Percentiles rank a stretch among this genome's conserved stretches.
These are phyloP conservation scores for Lichenothelia convexa DNA, from an alignment of 495 filamentous ascomycete species.

Conservation along the genomic window DNA sequence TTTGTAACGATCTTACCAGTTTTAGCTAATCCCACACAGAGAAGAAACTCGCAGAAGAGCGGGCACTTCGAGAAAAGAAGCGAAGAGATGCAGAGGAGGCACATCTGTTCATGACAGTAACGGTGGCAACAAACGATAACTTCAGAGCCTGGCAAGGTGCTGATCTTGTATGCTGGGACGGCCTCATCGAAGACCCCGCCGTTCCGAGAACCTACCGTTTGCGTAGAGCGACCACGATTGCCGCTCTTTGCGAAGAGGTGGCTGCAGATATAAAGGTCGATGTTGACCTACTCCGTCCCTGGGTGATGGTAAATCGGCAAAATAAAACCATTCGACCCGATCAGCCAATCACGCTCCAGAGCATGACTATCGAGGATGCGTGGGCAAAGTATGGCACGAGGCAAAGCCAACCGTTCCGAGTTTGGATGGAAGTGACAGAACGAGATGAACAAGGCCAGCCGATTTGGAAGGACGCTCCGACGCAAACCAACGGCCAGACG, in stretches of 20 bases:
- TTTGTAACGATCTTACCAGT: background rate
- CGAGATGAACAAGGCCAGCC: conserved; percentile 46
- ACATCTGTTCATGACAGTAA: conserved; percentile 72
- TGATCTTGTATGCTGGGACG: conserved; percentile 61
- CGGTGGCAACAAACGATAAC: conserved; percentile 57
- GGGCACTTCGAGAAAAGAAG: conserved; percentile 47
- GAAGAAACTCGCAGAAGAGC: conserved; percentile 59
- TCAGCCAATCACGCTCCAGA: conserved; percentile 53
- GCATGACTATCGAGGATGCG: conserved; percentile 72
- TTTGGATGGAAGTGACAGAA: conserved; percentile 66
- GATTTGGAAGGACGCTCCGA: conserved; percentile 42
- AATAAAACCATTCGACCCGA: conserved; percentile 93
- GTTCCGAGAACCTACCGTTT: conserved; percentile 44
- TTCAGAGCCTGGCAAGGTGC: conserved; percentile 70
- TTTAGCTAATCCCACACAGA: conserved; percentile 30
- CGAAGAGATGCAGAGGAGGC: conserved; percentile 84
- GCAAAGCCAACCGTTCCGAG: conserved; percentile 49
- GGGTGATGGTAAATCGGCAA: conserved; percentile 96
- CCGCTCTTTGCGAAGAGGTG: conserved; percentile 49
- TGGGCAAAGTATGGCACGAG: conserved; percentile 49
- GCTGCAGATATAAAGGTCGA: conserved; percentile 48
- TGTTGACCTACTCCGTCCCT: conserved; percentile 52
- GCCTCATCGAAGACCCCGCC: conserved; percentile 33
- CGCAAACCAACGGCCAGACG: conserved; percentile 22
- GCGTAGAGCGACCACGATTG: conserved; percentile 50